phyloP scores from a whole-genome alignment of 1,284 basidiomycete genomes.

The Heterobasidion annosum region DNA sequence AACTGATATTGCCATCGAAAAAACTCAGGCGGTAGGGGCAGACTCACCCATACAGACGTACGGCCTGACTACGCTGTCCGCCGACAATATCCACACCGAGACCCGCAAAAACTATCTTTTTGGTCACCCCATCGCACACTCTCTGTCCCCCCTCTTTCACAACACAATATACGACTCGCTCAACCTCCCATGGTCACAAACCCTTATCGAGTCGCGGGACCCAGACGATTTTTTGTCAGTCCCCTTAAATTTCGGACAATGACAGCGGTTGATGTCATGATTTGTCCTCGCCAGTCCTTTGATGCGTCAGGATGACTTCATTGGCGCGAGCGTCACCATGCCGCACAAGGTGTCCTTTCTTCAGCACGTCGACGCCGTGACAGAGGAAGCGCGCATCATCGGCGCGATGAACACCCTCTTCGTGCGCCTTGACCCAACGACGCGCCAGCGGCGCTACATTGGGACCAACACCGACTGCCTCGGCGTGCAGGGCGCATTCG shows the following conservation, averaged over 20 bases:
- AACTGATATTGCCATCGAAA: too few species aligned
- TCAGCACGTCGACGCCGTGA: neutral
- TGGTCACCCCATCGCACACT: neutral
- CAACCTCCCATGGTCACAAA: neutral
- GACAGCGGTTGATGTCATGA: too few species aligned
- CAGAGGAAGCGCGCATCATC: neutral
- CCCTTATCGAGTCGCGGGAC: neutral
- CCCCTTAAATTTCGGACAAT: neutral
- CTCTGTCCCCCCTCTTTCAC: neutral
- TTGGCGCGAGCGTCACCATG: neutral
- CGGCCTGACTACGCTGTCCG: neutral
- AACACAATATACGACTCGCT: neutral
- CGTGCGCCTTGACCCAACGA: neutral
- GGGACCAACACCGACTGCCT: neutral
- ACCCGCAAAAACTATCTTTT: neutral
- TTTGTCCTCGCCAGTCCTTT: neutral
- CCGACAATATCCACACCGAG: neutral
- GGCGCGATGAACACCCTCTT: neutral
- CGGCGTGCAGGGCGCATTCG: neutral
- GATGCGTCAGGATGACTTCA: neutral
- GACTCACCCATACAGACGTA: neutral
- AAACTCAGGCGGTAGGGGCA: too few species aligned
- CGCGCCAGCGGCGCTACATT: neutral
- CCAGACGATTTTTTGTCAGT: neutral
- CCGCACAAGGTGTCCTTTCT: neutral